Evolutionary conservation across 768 basidiomycete species (phyloP).

Genomic region (Exidia glandulosa): DNA sequence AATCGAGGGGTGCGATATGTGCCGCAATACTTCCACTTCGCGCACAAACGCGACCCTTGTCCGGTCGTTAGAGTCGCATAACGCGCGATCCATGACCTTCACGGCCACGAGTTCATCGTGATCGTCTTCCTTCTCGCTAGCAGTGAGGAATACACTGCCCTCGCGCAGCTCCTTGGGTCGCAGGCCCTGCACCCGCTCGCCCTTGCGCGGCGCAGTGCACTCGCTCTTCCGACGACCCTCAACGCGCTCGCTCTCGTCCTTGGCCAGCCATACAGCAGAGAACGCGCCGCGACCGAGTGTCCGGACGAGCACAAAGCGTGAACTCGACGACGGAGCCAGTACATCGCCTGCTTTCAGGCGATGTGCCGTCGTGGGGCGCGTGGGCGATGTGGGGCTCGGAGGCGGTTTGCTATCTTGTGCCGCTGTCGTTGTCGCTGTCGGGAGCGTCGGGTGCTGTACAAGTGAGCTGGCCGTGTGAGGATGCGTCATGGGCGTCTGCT

Average conservation of each 20-base stretch:
- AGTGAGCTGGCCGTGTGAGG: neutral
- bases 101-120: constrained; percentile 36
- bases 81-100: constrained; percentile 37
- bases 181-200: constrained; percentile 14
- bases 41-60: constrained; percentile 69
- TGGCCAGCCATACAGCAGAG: constrained; percentile 64
- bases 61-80: constrained; percentile 48
- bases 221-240: neutral
- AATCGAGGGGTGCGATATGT: constrained; percentile 73
- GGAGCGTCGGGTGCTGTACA: neutral
- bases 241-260: constrained; percentile 23
- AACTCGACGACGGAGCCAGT: neutral
- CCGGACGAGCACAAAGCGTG: constrained; percentile 27
- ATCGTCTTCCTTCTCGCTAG: constrained; percentile 28
- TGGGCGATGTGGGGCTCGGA: neutral
- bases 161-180: constrained; percentile 4
- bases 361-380: neutral
- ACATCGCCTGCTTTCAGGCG: neutral
- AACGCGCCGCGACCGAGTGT: constrained; percentile 64
- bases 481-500: neutral
- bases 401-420: too few species aligned
- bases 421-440: too few species aligned
- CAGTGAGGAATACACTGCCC: constrained; percentile 9
- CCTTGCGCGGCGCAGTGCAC: constrained; percentile 7
- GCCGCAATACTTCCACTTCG: constrained; percentile 78